Base-by-base conservation (phyloP, 1,284 basidiomycete species). In the Boletus sp. region DNA sequence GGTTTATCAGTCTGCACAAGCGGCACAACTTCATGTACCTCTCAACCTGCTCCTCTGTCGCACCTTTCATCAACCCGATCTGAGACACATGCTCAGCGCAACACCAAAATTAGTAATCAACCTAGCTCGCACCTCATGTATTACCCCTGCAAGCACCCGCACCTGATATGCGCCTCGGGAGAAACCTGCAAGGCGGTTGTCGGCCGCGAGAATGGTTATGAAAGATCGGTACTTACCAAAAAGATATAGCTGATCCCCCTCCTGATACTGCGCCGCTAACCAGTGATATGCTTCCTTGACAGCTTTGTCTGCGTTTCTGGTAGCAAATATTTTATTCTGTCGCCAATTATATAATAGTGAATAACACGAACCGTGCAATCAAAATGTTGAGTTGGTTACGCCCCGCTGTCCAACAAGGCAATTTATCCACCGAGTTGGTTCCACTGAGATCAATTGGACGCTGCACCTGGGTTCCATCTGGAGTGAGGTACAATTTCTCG, bases 141-240 rank as follows among this genome's bases (percentile, higher is more conserved):
- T 79, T 80, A 81, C 80, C 1, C 63, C 79, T 1, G 80, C 78
- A 2, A 81, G 63, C 8, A 68, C 69, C 6, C 80, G 74, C 14
- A 75, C 80, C 70, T 81, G 80, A 63, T 80, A 81, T 27, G 80
- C 80, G 16, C 80, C 80, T 35, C 80, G 72, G 49, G 79, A 81
- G 59, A 81, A 81, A 8, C 80, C 80, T 81, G 11, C 30, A 9
- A 6, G 27, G 2, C 0, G 1, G 38, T 17, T 3, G 40, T 55
- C 3, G n/a, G 10, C 46, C 17, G 8, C 4, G 7, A 27, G 23
- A 50, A 25, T 2, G 2, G 11, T 8, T 13, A 40, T 17, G 6
- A 53, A 16, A 27, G 47, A 40, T 6, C 2, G 13, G 21, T 43
- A 35, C 52, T 0, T 48, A 79, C 81, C 80, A 58, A 82, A 80